A percentile compares a stretch with the other conserved stretches of the same genome.
These are phyloP conservation scores for Cercospora beticola DNA, from an alignment of 2,329 filamentous ascomycete species.

Conservation along the genomic window DNA sequence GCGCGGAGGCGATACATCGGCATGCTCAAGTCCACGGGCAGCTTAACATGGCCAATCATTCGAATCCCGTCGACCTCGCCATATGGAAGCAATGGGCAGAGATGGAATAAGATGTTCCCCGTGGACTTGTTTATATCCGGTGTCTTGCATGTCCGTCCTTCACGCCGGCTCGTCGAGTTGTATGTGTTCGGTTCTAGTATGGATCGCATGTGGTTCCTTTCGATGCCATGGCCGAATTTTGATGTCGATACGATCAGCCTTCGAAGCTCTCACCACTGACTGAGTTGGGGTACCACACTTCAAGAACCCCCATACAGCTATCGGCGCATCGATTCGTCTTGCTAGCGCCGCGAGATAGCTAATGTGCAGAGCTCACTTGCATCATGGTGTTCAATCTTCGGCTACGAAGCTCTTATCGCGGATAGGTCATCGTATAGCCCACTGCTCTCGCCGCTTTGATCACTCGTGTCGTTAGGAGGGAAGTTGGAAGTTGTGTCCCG, in stretches of 20 bases:
- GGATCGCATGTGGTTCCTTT: background rate
- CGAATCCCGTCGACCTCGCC: background rate
- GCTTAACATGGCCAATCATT: background rate
- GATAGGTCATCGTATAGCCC: background rate
- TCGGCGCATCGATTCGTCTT: background rate
- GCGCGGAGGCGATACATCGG: background rate
- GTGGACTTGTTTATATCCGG: background rate
- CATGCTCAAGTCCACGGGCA: background rate
- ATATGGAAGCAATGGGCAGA: background rate
- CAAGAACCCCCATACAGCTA: background rate
- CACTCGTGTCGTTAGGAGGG: background rate
- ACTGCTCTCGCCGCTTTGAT: background rate
- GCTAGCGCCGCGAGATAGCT: background rate
- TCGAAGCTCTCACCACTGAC: background rate
- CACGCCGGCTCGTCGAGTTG: background rate
- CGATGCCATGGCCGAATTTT: background rate
- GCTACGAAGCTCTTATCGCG: background rate
- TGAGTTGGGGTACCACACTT: background rate
- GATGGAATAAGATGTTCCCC: background rate
- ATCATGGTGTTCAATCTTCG: background rate
- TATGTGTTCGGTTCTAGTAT: background rate
- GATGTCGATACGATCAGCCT: background rate
- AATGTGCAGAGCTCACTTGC: background rate
- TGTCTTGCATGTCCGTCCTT: background rate
- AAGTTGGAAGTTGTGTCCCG: background rate